These are phyloP conservation scores for Sclerotinia glacialis DNA, from an alignment of 2,329 filamentous ascomycete species.

Conservation along the genomic window DNA sequence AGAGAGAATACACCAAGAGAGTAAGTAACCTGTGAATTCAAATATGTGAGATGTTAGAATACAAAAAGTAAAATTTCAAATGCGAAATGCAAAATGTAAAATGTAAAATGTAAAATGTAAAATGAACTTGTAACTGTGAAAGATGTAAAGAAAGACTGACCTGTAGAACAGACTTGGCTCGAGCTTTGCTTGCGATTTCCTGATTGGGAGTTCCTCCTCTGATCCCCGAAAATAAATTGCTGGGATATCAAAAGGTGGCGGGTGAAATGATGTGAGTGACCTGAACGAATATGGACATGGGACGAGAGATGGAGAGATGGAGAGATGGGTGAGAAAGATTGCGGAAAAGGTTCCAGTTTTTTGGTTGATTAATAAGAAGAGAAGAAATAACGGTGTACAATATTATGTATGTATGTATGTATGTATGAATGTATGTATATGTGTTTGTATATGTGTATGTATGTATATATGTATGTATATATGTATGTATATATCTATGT, in stretches of 20 bases:
- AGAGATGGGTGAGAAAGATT: background rate
- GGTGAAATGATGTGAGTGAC: slow-evolving; percentile 7
- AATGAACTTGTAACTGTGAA: background rate
- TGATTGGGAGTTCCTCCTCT: slow-evolving; percentile 4
- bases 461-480: background rate
- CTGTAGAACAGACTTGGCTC: slow-evolving; percentile 9
- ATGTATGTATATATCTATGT: background rate
- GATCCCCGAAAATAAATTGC: background rate
- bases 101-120: no score
- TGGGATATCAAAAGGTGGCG: slow-evolving; percentile 15
- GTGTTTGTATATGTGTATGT: no score
- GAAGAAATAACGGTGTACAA: slow-evolving; percentile 6
- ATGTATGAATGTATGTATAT: background rate
- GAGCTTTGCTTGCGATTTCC: slow-evolving; percentile 22
- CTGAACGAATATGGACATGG: background rate
- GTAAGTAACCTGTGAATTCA: background rate
- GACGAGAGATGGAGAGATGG: background rate
- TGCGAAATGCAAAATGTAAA: no score
- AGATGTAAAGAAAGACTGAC: background rate
- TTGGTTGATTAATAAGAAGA: background rate
- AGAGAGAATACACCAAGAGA: background rate
- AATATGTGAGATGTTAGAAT: no score
- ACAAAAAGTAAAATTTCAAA: no score
- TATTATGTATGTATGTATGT: no score
- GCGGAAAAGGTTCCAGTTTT: slow-evolving; percentile 17